These are phyloP conservation scores for Erythrobasidium yunnanense DNA, from an alignment of 768 basidiomycete species.

Conservation along the genomic window DNA sequence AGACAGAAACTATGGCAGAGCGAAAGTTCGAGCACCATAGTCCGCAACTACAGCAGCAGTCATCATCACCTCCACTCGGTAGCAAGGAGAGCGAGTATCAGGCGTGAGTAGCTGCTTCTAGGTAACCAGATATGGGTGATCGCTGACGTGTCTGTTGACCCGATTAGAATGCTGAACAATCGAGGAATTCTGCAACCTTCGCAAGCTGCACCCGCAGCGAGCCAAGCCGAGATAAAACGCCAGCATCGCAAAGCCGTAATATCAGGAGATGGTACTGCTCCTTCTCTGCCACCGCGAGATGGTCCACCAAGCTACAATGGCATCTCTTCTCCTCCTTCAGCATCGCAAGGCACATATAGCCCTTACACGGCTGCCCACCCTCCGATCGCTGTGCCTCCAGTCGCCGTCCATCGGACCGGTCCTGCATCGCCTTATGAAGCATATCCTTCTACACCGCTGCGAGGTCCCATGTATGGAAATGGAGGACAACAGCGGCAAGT, in stretches of 20 bases:
- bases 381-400: not conserved
- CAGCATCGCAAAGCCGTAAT: constrained; percentile 20
- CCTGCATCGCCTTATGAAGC: constrained; percentile 26
- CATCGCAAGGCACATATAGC: not conserved
- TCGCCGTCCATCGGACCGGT: constrained; percentile 20
- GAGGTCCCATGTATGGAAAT: not conserved
- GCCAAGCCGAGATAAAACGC: constrained; percentile 2
- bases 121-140: not conserved
- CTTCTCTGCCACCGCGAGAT: not conserved
- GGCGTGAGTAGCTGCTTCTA: not conserved
- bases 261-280: constrained; percentile 8
- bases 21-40: constrained; percentile 1
- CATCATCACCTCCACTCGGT: not conserved
- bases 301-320: too few relatives aligned
- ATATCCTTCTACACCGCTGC: constrained; percentile 5
- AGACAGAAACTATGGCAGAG: constrained; percentile 31
- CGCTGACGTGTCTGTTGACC: not conserved
- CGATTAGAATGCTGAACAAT: constrained; percentile 18
- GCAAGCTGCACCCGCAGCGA: not conserved
- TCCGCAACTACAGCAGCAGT: not conserved
- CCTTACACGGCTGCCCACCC: not conserved
- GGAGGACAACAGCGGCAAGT: not conserved
- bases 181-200: not conserved
- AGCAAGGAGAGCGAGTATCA: constrained; percentile 18
- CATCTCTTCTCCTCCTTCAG: too few relatives aligned